Base-by-base conservation (phyloP, 1,284 basidiomycete genomes). In the Boletus holoroseus region DNA sequence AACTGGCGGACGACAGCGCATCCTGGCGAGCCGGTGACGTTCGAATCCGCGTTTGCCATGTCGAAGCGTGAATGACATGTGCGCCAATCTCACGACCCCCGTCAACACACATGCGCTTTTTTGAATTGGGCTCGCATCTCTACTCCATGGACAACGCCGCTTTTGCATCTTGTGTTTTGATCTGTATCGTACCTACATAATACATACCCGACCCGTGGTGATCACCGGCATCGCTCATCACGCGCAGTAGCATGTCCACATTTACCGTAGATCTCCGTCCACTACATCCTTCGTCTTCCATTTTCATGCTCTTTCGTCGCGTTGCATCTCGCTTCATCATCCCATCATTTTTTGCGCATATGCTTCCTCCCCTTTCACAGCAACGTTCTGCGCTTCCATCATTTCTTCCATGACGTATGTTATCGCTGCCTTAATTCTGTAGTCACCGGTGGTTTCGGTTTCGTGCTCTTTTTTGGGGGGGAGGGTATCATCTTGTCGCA, bases 1-100 rank as follows among this genome's bases (percentile, higher is more conserved):
- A 82, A 78, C 49, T 88, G 85, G 85, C 73, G 85, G 18, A 65
- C 66, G 30, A 56, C 59, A 7, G 43, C 57, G 5, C 75, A 78
- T 44, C 69, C 72, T 1, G 60, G 67, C 7, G 58, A 65, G 35
- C 75, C 74, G 22, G 63, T 67, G 3, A 76, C 70, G 36, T 76
- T 77, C 67, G 84, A 85, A 62, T 76, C 79, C 34, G 73, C 82
- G 15, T 83, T 85, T 58, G 68, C 71, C 36, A 73, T 79, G 74
- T 74, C 74, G 27, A 66, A 69, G 60, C 65, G 74, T 50, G 70
- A 71, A 24, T 64, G 47, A 59, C 6, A 5, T 18, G 12, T 12
- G 12, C 20, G 3, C 13, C 5, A 12, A 18, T 20, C 48, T 20
- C 26, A 20, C 35, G 36, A 31, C n/a, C 5, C 18, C 11, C 9